Evolutionary conservation across 768 basidiomycete species (phyloP).

Genomic region (Leucosporidium creatinivorum): DNA sequence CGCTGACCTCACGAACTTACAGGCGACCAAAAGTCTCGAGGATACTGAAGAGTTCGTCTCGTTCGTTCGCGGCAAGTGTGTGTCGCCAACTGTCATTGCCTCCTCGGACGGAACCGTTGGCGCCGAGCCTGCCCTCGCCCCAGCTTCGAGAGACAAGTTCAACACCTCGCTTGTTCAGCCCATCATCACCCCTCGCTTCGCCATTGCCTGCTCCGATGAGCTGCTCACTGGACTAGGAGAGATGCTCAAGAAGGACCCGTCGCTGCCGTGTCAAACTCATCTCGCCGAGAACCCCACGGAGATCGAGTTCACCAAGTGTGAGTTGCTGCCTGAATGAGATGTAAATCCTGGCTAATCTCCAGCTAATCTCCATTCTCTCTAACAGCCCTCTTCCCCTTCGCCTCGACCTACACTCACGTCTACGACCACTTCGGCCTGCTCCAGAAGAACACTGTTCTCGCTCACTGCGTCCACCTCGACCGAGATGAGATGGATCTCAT

Average conservation of each 20-base stretch:
- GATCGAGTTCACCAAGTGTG: constrained; percentile 53
- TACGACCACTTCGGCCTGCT: constrained; percentile 76
- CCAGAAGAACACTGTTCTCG: constrained; percentile 71
- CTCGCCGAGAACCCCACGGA: constrained; percentile 77
- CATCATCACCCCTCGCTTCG: constrained; percentile 91
- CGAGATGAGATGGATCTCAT: constrained; percentile 68
- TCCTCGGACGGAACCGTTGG: background rate
- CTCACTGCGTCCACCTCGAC: constrained; percentile 74
- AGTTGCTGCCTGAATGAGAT: background rate
- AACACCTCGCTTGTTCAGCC: constrained; percentile 63
- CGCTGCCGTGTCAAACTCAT: constrained; percentile 81
- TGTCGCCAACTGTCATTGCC: constrained; percentile 4
- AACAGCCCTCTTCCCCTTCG: constrained; percentile 55
- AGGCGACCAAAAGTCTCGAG: constrained; percentile 41
- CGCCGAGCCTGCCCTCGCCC: constrained; percentile 32
- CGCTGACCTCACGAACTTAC: background rate
- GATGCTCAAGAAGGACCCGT: constrained; percentile 54
- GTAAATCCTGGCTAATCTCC: background rate
- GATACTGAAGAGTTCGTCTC: constrained; percentile 60
- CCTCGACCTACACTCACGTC: constrained; percentile 63
- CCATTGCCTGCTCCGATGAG: constrained; percentile 72
- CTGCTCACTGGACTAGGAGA: constrained; percentile 58
- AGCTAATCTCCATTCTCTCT: too few relatives aligned
- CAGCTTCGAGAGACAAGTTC: constrained; percentile 1
- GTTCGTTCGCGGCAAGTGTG: constrained; percentile 51